These are phyloP conservation scores for Saccharomyces eubayanus DNA, from an alignment of 805 yeast genomes.

Conservation along the genomic window DNA sequence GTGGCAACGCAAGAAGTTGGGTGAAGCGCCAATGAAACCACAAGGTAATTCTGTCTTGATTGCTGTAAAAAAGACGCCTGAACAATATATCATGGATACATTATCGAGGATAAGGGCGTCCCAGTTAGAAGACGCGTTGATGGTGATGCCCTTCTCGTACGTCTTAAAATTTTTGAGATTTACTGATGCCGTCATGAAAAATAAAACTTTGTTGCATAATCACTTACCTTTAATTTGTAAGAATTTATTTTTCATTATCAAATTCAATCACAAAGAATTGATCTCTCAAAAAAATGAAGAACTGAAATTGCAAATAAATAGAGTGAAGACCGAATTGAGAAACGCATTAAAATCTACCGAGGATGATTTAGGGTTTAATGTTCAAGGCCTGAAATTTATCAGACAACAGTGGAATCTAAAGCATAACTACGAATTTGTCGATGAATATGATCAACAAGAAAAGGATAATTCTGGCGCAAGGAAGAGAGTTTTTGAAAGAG, in stretches of 20 bases:
- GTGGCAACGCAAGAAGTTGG: conserved; percentile 38
- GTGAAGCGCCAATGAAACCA: conserved; percentile 50
- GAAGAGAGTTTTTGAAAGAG: conserved; percentile 56
- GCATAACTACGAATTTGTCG: conserved; percentile 68
- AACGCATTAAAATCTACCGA: conserved; percentile 42
- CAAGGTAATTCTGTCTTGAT: conserved; percentile 60
- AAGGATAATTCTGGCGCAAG: conserved; percentile 48
- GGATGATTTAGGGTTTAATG: conserved; percentile 68
- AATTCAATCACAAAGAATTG: conserved; percentile 71
- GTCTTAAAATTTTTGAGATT: conserved; percentile 62
- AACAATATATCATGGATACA: conserved; percentile 67
- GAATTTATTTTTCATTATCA: conserved; percentile 65
- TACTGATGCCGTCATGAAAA: conserved; percentile 64
- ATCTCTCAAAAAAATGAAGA: conserved; percentile 56
- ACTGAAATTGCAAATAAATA: conserved; percentile 55
- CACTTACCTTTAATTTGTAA: conserved; percentile 62
- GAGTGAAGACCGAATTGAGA: conserved; percentile 57
- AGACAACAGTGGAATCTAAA: conserved; percentile 70
- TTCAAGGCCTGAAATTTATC: conserved; percentile 70
- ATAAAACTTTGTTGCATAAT: conserved; percentile 37
- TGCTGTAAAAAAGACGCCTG: conserved; percentile 66
- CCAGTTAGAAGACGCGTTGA: conserved; percentile 85
- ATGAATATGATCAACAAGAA: conserved; percentile 49
- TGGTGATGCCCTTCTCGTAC: conserved; percentile 85
- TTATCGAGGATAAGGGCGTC: conserved; percentile 65